Evolutionary conservation across 768 basidiomycete genomes (phyloP).

Genomic region (Pleurotus tuoliensis): DNA sequence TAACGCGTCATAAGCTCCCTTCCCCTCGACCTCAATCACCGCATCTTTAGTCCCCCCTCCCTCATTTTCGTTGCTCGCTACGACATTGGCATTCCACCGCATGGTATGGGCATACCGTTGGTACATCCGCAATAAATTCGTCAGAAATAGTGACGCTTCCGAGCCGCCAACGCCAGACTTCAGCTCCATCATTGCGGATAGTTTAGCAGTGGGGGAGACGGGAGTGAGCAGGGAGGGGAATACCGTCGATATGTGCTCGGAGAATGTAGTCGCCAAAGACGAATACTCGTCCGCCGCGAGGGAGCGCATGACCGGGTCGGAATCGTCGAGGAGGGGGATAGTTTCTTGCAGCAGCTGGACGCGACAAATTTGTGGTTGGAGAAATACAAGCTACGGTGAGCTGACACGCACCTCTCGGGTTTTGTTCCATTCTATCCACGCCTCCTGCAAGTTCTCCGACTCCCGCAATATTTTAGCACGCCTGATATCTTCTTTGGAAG

Average conservation of each 20-base stretch:
- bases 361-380: slow-evolving; percentile 13
- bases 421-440: slow-evolving; percentile 65
- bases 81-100: slow-evolving; percentile 58
- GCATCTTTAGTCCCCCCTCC: slow-evolving; percentile 75
- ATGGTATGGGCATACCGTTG: slow-evolving; percentile 53
- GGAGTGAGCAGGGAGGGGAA: slow-evolving; percentile 78
- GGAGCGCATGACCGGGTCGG: slow-evolving; percentile 70
- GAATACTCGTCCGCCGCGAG: slow-evolving; percentile 69
- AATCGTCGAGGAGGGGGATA: slow-evolving; percentile 57
- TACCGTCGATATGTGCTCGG: slow-evolving; percentile 31
- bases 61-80: slow-evolving; percentile 55
- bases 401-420: slow-evolving; percentile 47
- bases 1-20: slow-evolving; percentile 73
- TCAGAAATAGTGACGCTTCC: slow-evolving; percentile 80
- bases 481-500: slow-evolving; percentile 52
- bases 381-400: not conserved
- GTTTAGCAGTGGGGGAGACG: slow-evolving; percentile 54
- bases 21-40: slow-evolving; percentile 73
- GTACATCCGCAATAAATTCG: slow-evolving; percentile 82
- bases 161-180: slow-evolving; percentile 92
- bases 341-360: slow-evolving; percentile 68
- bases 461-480: slow-evolving; percentile 64
- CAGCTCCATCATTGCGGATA: slow-evolving; percentile 84
- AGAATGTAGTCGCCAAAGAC: slow-evolving; percentile 34
- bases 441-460: slow-evolving; percentile 58